Evolutionary conservation across 1,139 yeast species (phyloP).

Genomic region (Geotrichum histeridarum): DNA sequence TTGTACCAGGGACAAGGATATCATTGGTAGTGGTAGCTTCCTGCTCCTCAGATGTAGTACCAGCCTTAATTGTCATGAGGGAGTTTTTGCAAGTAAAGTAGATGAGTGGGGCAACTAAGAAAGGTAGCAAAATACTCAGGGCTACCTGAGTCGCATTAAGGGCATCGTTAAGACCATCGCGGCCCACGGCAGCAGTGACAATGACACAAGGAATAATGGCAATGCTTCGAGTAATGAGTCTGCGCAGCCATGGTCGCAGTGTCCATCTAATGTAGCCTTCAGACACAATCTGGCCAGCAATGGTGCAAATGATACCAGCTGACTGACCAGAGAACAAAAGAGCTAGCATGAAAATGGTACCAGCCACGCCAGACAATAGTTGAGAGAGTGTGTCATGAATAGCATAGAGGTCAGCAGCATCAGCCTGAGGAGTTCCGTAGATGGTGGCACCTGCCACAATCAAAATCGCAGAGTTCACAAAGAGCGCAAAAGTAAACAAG

Average conservation of each 20-base stretch:
- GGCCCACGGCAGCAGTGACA: constrained; percentile 72
- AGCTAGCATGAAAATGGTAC: constrained; percentile 86
- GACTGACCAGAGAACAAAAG: constrained; percentile 93
- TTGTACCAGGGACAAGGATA: neutral
- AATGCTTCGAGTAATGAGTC: constrained; percentile 74
- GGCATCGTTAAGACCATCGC: constrained; percentile 76
- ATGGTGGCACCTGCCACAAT: constrained; percentile 83
- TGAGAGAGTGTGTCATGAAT: constrained; percentile 68
- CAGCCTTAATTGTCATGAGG: constrained; percentile 52
- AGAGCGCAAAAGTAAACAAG: constrained; percentile 71
- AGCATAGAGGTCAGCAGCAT: constrained; percentile 80
- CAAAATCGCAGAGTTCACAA: constrained; percentile 78
- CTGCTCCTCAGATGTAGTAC: constrained; percentile 24
- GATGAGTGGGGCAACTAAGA: constrained; percentile 70
- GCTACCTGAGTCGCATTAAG: constrained; percentile 76
- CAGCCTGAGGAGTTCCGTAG: constrained; percentile 63
- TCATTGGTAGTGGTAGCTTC: neutral
- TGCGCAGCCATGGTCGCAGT: constrained; percentile 77
- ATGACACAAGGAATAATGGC: constrained; percentile 86
- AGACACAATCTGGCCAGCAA: constrained; percentile 94
- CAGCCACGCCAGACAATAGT: constrained; percentile 86
- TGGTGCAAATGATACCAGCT: constrained; percentile 96
- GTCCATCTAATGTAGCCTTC: constrained; percentile 90
- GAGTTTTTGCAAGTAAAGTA: constrained; percentile 62
- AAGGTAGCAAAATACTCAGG: constrained; percentile 64